Conservation (phyloP, 371 early-diverging fungal genomes). For the Mucor velutinosus region DNA sequence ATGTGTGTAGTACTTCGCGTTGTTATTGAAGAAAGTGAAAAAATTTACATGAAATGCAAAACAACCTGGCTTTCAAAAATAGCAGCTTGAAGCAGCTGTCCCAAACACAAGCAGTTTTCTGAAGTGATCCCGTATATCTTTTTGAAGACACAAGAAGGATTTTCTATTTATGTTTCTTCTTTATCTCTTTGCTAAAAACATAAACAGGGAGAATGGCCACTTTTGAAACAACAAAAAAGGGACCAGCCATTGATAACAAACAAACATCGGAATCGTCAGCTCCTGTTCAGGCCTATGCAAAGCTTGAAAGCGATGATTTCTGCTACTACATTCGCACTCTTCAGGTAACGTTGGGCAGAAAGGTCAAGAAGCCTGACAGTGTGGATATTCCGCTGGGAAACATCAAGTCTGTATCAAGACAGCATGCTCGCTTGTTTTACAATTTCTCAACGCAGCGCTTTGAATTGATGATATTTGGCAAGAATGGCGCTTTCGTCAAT, state of each 20-base stretch:
- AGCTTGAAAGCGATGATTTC: constrained; percentile 82
- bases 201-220: not conserved
- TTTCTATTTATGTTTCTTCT: not conserved
- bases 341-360: constrained; percentile 77
- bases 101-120: not conserved
- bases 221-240: constrained; percentile 2
- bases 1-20: not conserved
- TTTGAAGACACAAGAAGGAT: not conserved
- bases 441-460: constrained; percentile 79
- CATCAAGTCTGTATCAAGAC: constrained; percentile 81
- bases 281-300: constrained; percentile 88
- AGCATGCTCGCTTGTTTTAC: constrained; percentile 85
- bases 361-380: constrained; percentile 53
- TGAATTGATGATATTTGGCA: constrained; percentile 83
- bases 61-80: not conserved
- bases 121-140: not conserved
- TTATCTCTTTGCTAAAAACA: not conserved
- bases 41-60: not conserved
- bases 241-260: not conserved
- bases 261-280: constrained; percentile 17
- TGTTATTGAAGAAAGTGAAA: not conserved
- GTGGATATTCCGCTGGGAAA: constrained; percentile 84
- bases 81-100: not conserved
- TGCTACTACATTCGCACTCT: constrained; percentile 83
- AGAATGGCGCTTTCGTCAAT: constrained; percentile 86